Percentiles rank a stretch among this genome's conserved stretches.
phyloP scores from a whole-genome alignment of 805 yeast species.

The Barnettozyma californica region DNA sequence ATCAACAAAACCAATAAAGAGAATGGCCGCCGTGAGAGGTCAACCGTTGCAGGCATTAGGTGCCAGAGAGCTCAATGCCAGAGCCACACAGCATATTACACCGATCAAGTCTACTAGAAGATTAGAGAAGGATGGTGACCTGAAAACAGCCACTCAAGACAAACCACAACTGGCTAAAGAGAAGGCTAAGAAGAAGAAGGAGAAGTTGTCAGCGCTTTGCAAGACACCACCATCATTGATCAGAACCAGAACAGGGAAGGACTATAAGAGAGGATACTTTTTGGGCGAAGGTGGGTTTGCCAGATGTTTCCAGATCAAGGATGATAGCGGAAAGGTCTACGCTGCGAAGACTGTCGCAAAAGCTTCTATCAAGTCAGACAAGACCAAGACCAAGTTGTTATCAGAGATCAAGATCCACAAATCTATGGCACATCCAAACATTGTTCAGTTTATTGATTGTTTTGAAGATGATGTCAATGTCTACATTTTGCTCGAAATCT shows the following conservation, averaged over 20 bases:
- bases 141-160: conserved; percentile 18
- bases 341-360: conserved; percentile 99
- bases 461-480: conserved; percentile 96
- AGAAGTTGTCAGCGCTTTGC: conserved; percentile 84
- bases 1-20: neutral
- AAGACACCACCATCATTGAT: conserved; percentile 96
- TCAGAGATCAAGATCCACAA: conserved; percentile 96
- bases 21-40: conserved; percentile 30
- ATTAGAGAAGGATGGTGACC: conserved; percentile 15
- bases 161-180: conserved; percentile 25
- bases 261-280: conserved; percentile 84
- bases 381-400: conserved; percentile 75
- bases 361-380: conserved; percentile 84
- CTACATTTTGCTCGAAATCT: conserved; percentile 87
- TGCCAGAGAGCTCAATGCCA: conserved; percentile 29
- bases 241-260: conserved; percentile 79
- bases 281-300: conserved; percentile 99
- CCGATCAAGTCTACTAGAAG: conserved; percentile 27
- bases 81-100: conserved; percentile 24
- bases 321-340: conserved; percentile 75
- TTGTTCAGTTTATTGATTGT: conserved; percentile 91
- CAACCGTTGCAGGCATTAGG: conserved; percentile 36
- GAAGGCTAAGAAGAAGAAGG: conserved; percentile 67
- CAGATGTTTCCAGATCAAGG: conserved; percentile 94
- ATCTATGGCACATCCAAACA: conserved; percentile 79